Evolutionary conservation across 2,329 filamentous ascomycete species (phyloP).

Genomic region (Fusarium domesticum): DNA sequence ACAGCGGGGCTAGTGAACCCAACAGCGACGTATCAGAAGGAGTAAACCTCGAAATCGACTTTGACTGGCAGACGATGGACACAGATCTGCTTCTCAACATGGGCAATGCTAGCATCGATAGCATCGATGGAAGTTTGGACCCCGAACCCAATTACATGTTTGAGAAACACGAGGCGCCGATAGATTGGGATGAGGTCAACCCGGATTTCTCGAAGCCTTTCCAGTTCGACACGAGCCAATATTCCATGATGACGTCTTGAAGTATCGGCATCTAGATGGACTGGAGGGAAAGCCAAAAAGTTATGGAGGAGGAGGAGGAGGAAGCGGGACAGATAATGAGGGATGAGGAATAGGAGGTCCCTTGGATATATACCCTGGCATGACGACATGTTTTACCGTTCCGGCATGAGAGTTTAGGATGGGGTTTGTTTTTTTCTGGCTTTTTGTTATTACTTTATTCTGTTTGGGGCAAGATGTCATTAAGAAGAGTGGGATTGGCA

Average conservation of each 20-base stretch:
- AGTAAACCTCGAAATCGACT: slow-evolving; percentile 50
- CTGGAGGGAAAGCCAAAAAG: slow-evolving; percentile 7
- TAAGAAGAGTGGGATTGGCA: background rate
- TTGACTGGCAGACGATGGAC: slow-evolving; percentile 48
- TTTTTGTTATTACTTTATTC: slow-evolving; percentile 14
- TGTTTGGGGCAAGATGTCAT: background rate
- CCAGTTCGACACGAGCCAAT: slow-evolving; percentile 45
- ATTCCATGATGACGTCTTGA: slow-evolving; percentile 33
- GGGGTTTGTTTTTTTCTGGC: background rate
- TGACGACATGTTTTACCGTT: slow-evolving; percentile 19
- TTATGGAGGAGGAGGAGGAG: slow-evolving; percentile 1
- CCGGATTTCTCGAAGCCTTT: slow-evolving; percentile 53
- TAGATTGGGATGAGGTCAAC: slow-evolving; percentile 50
- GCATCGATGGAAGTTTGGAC: slow-evolving; percentile 16
- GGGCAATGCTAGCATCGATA: slow-evolving; percentile 33
- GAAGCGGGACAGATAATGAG: slow-evolving; percentile 15
- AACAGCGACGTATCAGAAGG: slow-evolving; percentile 61
- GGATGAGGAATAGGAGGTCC: slow-evolving; percentile 12
- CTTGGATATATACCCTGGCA: slow-evolving; percentile 32
- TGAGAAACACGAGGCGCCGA: slow-evolving; percentile 22
- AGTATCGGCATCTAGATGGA: background rate
- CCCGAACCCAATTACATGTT: slow-evolving; percentile 31
- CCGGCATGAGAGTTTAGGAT: slow-evolving; percentile 4
- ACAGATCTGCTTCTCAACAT: slow-evolving; percentile 44
- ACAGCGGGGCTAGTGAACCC: slow-evolving; percentile 56